These are phyloP conservation scores for Solanum hybrid DNA, from an alignment of 305 asterid species.

Conservation along the genomic window DNA sequence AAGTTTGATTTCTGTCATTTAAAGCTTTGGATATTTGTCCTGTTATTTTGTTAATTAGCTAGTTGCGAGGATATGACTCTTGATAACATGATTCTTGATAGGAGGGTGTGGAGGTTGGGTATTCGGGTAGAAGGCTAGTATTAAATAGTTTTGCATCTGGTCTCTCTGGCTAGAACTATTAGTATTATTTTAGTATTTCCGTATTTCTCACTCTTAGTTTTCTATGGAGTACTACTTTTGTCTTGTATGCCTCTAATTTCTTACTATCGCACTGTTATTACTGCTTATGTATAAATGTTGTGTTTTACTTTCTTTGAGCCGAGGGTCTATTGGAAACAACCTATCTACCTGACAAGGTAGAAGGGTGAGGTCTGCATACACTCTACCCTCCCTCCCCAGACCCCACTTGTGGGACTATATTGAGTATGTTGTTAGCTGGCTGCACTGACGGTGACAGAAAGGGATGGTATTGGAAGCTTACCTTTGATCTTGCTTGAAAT, in stretches of 20 bases:
- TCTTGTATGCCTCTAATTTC: neutral
- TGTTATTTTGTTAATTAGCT: neutral
- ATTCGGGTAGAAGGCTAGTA: neutral
- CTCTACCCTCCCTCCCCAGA: neutral
- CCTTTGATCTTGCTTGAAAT: neutral
- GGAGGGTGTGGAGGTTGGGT: neutral
- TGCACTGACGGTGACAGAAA: neutral
- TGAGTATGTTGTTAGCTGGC: neutral
- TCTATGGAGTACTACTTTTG: neutral
- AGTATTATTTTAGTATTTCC: neutral
- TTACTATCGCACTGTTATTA: neutral
- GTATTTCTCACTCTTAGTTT: neutral
- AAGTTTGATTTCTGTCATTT: neutral
- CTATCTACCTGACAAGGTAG: neutral
- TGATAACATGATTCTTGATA: neutral
- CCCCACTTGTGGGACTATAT: neutral
- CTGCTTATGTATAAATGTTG: neutral
- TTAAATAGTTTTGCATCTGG: neutral
- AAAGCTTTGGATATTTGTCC: neutral
- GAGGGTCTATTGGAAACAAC: neutral
- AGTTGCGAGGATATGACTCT: neutral
- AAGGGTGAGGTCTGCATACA: neutral
- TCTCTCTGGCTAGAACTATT: neutral
- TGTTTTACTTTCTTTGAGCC: neutral
- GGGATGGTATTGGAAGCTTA: neutral